A percentile compares a stretch with the other conserved stretches of the same genome.
Conservation (phyloP, 2,329 filamentous ascomycete species). For the Monilinia fructicola region DNA sequence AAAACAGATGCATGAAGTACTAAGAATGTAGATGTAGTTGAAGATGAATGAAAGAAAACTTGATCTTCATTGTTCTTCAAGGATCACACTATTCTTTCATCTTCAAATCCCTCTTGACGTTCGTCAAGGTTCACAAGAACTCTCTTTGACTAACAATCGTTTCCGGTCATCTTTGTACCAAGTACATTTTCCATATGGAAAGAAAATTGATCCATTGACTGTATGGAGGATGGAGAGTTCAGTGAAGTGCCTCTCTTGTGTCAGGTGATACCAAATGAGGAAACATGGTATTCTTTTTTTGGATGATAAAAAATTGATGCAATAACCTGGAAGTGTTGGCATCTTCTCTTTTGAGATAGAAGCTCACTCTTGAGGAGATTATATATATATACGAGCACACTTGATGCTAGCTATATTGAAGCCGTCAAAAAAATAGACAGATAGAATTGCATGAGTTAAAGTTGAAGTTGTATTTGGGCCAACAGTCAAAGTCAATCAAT, state of each 20-base stretch:
- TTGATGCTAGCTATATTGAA: not conserved
- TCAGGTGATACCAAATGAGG: not conserved
- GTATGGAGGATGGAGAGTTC: not conserved
- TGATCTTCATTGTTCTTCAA: slow-evolving; percentile 1
- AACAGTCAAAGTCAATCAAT: too few relatives aligned
- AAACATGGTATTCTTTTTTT: not conserved
- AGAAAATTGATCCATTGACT: too few relatives aligned
- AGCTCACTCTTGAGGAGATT: not conserved
- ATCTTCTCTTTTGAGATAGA: not conserved
- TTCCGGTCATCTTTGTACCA: slow-evolving; percentile 5
- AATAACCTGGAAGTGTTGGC: not conserved
- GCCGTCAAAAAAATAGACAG: not conserved
- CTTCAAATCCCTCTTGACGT: not conserved
- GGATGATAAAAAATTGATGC: not conserved
- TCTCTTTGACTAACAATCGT: slow-evolving; percentile 11
- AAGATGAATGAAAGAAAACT: slow-evolving; percentile 1
- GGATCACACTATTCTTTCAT: slow-evolving; percentile 9
- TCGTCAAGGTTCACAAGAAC: not conserved
- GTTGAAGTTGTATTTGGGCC: too few relatives aligned
- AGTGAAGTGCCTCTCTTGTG: not conserved
- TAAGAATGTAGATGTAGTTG: not conserved
- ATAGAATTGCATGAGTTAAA: too few relatives aligned
- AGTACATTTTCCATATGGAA: not conserved
- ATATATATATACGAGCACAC: not conserved
- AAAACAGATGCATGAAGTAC: not conserved